Base-by-base conservation (phyloP, 2,329 filamentous ascomycete species). In the Fusarium verrucosum region DNA sequence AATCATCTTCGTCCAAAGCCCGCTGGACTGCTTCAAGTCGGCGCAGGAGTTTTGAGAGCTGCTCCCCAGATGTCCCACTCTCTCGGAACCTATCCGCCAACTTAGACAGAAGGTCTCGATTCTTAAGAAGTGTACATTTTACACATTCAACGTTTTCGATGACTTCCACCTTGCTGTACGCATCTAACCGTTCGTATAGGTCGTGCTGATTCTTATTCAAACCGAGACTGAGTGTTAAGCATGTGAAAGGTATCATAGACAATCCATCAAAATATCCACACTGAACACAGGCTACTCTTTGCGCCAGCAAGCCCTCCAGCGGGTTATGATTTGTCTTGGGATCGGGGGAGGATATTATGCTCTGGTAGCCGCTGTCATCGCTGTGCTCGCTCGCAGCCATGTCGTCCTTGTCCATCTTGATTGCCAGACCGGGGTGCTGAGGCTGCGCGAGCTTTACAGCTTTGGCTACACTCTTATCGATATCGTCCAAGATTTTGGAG, bases 171-270 rank as follows among this genome's bases (percentile, higher is more conserved):
- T 88, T 86, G 25, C 92, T 95, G 74, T 94, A 97, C 20, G 92
- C 88, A 73, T 96, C 90, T 19, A 99, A 79, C 52, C 92, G 89
- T 58, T 95, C 89, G 55, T 88, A 87, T 1, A 98, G 79, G 60
- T 92, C 86, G 71, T 94, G 92, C 17, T 84, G 80, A 26, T 77
- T 74, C 64, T 82, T 83, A 43, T 84, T 83, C 7, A 83, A 79
- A 1, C 91, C 92, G 3, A 98, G 85, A 32, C 90, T 92, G 1
- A 98, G 85, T 0, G 94, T 97, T 42, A 98, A 80, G 72, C 93
- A 97, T 73, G 95, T 97, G 82, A 98, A 98, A 0, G 93, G 92
- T 19, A 92, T 96, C 79, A 98, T 87, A 2, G 91, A 93, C 14
- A 97, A 82, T 2, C 94, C 94, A 70, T 97, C 93, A 0, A 92